Conservation (phyloP, 83 land plant species). For the Diphasiastrum complanatum region DNA sequence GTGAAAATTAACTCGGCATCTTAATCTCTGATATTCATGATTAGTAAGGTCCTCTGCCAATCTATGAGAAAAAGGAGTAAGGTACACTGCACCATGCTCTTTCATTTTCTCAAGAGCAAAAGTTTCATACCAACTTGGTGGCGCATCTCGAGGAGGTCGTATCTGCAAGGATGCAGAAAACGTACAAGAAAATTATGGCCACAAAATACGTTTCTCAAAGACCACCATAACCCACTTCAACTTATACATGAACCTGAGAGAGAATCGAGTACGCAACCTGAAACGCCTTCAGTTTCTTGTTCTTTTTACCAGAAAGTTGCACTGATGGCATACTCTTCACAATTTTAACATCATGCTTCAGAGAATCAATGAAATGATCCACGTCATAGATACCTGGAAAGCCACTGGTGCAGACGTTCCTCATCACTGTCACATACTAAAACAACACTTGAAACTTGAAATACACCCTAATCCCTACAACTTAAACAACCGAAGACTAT, state of each 20-base stretch:
- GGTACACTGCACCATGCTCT: conserved; percentile 83
- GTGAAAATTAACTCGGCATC: conserved; percentile 91
- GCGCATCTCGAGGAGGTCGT: conserved; percentile 87
- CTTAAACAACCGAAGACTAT: conserved; percentile 3
- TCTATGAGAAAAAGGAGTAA: conserved; percentile 92
- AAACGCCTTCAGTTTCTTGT: conserved; percentile 64
- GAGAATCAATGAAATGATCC: conserved; percentile 70
- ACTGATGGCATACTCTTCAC: conserved; percentile 59
- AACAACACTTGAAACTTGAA: no score
- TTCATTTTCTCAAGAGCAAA: conserved; percentile 80
- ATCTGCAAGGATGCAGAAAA: conserved; percentile 33
- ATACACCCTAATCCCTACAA: no score
- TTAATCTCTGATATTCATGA: conserved; percentile 69
- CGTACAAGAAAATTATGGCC: not conserved
- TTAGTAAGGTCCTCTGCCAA: conserved; percentile 82
- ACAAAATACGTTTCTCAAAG: not conserved
- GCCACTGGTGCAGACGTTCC: conserved; percentile 48
- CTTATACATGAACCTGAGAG: no score
- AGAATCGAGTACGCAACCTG: conserved; percentile 48
- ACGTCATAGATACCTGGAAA: conserved; percentile 91
- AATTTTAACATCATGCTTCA: conserved; percentile 65
- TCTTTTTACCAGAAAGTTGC: conserved; percentile 45
- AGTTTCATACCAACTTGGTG: conserved; percentile 73
- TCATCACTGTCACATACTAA: conserved; percentile 18
- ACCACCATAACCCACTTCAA: not conserved